Percentiles rank a stretch among this genome's conserved stretches.
These are phyloP conservation scores for Arxiozyma bovina DNA, from an alignment of 1,139 yeast species.

Conservation along the genomic window DNA sequence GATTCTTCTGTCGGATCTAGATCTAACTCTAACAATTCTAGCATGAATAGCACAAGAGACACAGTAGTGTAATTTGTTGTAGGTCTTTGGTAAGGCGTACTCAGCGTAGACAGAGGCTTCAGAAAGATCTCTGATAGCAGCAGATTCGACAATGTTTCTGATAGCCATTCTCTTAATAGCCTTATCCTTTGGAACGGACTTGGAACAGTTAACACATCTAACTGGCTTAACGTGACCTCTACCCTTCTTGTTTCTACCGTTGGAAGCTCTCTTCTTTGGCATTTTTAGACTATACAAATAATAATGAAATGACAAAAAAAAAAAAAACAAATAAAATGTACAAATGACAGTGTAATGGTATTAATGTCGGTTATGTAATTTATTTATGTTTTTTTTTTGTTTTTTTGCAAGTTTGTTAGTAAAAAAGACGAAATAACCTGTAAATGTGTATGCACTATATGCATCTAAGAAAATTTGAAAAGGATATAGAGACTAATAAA, in stretches of 20 bases:
- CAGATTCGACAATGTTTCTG: slow-evolving; percentile 99
- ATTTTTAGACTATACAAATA: slow-evolving; percentile 37
- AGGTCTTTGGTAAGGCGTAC: slow-evolving; percentile 98
- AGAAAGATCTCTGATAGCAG: slow-evolving; percentile 99
- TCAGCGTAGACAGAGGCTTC: slow-evolving; percentile 99
- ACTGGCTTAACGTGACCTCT: slow-evolving; percentile 99
- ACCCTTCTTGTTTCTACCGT: slow-evolving; percentile 99
- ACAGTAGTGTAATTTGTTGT: slow-evolving; percentile 99
- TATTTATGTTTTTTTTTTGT: too few species aligned
- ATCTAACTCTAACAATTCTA: slow-evolving; percentile 99
- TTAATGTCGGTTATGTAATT: neutral
- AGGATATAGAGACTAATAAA: neutral
- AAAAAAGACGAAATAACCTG: neutral
- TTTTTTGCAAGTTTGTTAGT: neutral
- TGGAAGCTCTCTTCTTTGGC: slow-evolving; percentile 99
- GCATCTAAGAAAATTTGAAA: neutral
- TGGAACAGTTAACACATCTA: slow-evolving; percentile 99
- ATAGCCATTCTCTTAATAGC: slow-evolving; percentile 99
- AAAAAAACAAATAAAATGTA: neutral
- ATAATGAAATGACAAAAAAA: neutral
- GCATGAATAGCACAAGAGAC: slow-evolving; percentile 99
- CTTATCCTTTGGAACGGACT: slow-evolving; percentile 99
- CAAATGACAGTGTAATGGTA: neutral
- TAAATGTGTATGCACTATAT: too few species aligned
- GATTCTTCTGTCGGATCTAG: slow-evolving; percentile 96